These are phyloP conservation scores for Trichophaea hybrida DNA, from an alignment of 2,329 filamentous ascomycete species.

Conservation along the genomic window DNA sequence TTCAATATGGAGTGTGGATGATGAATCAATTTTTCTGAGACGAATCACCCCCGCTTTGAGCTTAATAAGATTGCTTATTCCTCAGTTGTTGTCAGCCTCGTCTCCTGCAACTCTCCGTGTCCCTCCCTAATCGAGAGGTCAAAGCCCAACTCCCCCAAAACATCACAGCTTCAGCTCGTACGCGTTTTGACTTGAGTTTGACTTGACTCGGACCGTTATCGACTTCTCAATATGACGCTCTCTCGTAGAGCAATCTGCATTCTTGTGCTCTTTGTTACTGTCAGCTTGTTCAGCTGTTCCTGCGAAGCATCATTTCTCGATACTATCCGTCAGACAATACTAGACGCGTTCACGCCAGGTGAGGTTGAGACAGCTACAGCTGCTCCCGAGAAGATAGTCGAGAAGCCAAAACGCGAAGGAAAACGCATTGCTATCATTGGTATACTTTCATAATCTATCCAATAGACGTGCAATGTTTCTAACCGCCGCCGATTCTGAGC, in stretches of 20 bases:
- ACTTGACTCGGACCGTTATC: neutral
- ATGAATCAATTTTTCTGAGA: no score
- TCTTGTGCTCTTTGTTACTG: slow-evolving; percentile 9
- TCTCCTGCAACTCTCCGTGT: no score
- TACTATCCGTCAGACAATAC: slow-evolving; percentile 6
- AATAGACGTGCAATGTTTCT: neutral
- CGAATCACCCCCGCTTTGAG: no score
- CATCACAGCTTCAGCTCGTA: no score
- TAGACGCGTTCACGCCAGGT: neutral
- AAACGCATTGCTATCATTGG: slow-evolving; percentile 29
- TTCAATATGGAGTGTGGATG: no score
- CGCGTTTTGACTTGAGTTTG: no score
- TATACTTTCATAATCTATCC: slow-evolving; percentile 6
- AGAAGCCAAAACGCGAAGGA: neutral
- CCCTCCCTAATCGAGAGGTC: no score
- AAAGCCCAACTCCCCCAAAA: no score
- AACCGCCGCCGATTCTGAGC: neutral
- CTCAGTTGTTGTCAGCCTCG: no score
- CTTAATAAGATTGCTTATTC: no score
- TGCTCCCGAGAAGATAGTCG: neutral
- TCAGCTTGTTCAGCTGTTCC: neutral
- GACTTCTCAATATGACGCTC: slow-evolving; percentile 1
- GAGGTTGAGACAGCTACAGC: neutral
- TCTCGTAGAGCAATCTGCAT: slow-evolving; percentile 4
- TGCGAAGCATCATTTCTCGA: neutral